These are phyloP conservation scores for Hypoxylon sp. DNA, from an alignment of 2,329 filamentous ascomycete species.

Conservation along the genomic window DNA sequence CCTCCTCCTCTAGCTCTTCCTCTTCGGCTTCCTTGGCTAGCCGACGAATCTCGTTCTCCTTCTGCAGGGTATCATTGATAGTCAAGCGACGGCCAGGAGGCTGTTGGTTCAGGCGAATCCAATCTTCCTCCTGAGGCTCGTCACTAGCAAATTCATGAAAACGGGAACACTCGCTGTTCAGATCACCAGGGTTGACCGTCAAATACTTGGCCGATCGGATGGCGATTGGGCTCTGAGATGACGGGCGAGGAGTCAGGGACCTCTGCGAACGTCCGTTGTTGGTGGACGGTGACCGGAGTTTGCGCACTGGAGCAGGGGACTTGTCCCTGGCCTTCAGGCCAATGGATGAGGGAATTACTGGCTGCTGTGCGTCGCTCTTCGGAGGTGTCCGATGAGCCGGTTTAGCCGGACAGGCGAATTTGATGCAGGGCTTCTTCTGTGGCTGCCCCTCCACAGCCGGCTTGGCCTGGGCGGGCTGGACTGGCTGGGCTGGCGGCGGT, in stretches of 20 bases:
- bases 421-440: conserved; percentile 70
- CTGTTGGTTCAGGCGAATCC: conserved; percentile 76
- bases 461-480: conserved; percentile 45
- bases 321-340: conserved; percentile 30
- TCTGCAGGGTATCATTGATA: conserved; percentile 85
- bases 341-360: conserved; percentile 4
- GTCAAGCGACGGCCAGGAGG: conserved; percentile 76
- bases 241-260: conserved; percentile 47
- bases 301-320: conserved; percentile 40
- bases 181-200: conserved; percentile 58
- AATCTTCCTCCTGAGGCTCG: conserved; percentile 83
- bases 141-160: conserved; percentile 96
- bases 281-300: conserved; percentile 44
- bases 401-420: conserved; percentile 75
- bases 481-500: conserved; percentile 49
- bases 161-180: conserved; percentile 63
- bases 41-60: conserved; percentile 87
- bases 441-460: conserved; percentile 49
- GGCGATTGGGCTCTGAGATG: conserved; percentile 50
- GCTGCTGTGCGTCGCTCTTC: conserved; percentile 40
- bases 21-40: conserved; percentile 90
- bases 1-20: conserved; percentile 79
- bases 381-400: conserved; percentile 53
- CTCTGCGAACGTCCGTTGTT: conserved; percentile 38
- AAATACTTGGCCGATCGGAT: conserved; percentile 57